Base-by-base conservation (phyloP, 1,284 basidiomycete genomes). In the Ceratobasidium sp. region DNA sequence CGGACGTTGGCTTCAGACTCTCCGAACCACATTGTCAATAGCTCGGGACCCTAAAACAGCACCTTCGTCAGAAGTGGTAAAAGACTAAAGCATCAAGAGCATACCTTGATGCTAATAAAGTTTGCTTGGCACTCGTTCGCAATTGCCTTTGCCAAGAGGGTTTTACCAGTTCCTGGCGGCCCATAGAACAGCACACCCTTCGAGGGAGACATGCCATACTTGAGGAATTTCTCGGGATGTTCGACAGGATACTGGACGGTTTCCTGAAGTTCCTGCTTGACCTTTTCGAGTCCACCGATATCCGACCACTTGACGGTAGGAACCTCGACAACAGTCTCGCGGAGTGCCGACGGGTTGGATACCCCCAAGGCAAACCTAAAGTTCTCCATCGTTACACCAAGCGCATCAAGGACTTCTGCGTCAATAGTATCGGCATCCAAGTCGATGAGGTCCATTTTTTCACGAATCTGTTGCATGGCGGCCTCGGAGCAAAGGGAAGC, bases 1-100 rank as follows among this genome's bases (percentile, higher is more conserved):
- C 97, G 94, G 64, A 99, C 97, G 77, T 98, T 98, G 73, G 96
- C 96, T 81, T 99, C 97, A 5, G 95, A 98, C 84, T 99, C 97
- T 87, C 97, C 97, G 81, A 99, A 99, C 96, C 96, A 99, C 97
- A 99, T 99, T 12, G 96, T 99, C 43, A 96, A 87, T 20, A 98
- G 85, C 81, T 98, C 96, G 73, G 96, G 96, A 73, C 96, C 96
- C 89, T 94, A 80, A 73, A 70, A 75, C 76, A 54, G n/a, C n/a
- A 43, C 20, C 17, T 43, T 12, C 13, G 7, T 55, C 27, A 70
- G 38, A 29, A 27, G 35, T 43, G 22, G 38, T 35, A 58, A 40
- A 8, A 70, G 42, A 6, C 40, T 50, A 0, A 17, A 45, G 29
- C 62, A 27, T 12, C 31, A 35, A 42, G 31, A 40, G 73, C 79